phyloP scores from a whole-genome alignment of 2,329 filamentous ascomycete genomes.

The Aspergillus floridensis region DNA sequence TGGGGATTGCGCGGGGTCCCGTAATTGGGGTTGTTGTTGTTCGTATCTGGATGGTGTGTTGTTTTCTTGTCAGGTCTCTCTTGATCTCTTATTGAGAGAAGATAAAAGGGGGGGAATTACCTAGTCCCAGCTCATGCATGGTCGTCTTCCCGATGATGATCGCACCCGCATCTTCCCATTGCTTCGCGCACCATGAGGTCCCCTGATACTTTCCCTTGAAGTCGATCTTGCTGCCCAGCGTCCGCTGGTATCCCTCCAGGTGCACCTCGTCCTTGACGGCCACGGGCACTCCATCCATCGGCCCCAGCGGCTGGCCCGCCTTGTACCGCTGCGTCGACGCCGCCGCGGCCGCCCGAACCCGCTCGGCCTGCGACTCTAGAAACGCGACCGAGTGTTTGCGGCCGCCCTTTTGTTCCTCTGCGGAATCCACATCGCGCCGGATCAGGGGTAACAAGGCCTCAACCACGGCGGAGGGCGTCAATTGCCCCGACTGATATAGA shows the following conservation, averaged over 20 bases:
- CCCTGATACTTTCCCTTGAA: constrained; percentile 50
- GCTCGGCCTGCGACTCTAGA: constrained; percentile 63
- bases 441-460: constrained; percentile 71
- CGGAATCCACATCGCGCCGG: constrained; percentile 51
- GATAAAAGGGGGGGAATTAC: constrained; percentile 34
- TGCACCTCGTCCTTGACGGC: constrained; percentile 80
- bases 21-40: constrained; percentile 74
- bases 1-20: constrained; percentile 77
- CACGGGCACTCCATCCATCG: constrained; percentile 79
- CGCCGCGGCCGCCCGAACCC: constrained; percentile 65
- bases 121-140: constrained; percentile 78
- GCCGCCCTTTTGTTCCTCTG: no score
- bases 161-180: constrained; percentile 71
- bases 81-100: no score
- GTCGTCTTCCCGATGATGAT: constrained; percentile 72
- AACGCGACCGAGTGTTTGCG: constrained; percentile 69
- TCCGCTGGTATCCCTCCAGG: constrained; percentile 67
- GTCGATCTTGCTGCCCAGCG: constrained; percentile 62
- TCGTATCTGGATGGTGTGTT: constrained; percentile 57
- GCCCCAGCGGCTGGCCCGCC: constrained; percentile 61
- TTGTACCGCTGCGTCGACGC: constrained; percentile 72
- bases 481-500: constrained; percentile 65
- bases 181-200: constrained; percentile 68
- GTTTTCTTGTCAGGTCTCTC: not conserved
- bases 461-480: constrained; percentile 70